Conservation (phyloP, 345 rosid species). For the Dimocarpus longan region DNA sequence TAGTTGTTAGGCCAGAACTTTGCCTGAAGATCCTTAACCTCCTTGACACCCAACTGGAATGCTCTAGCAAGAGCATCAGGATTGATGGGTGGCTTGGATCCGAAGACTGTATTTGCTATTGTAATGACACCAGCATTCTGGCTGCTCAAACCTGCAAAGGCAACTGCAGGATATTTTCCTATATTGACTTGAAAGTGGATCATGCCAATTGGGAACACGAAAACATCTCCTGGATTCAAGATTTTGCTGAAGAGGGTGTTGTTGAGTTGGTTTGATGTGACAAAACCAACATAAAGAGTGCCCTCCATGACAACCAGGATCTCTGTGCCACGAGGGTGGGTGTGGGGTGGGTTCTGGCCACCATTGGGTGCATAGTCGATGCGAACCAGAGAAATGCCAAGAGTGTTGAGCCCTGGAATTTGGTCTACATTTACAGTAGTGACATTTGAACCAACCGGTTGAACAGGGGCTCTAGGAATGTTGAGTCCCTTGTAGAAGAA, state of each 20-base stretch:
- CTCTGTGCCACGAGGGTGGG: conserved; percentile 30
- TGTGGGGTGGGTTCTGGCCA: conserved; percentile 37
- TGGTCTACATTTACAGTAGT: conserved; percentile 8
- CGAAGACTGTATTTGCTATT: conserved; percentile 30
- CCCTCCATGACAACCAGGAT: conserved; percentile 27
- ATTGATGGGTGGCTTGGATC: conserved; percentile 26
- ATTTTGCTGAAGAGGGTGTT: conserved; percentile 26
- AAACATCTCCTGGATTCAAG: conserved; percentile 30
- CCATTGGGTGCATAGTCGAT: conserved; percentile 28
- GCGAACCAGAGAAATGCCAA: conserved; percentile 31
- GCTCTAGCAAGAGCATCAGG: conserved; percentile 30
- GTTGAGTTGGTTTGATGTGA: conserved; percentile 28
- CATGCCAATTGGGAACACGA: conserved; percentile 30
- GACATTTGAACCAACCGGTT: conserved; percentile 28
- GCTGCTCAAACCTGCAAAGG: conserved; percentile 28
- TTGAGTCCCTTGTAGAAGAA: conserved; percentile 29
- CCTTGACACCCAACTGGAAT: conserved; percentile 26
- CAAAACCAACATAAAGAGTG: conserved; percentile 30
- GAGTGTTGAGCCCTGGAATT: conserved; percentile 35
- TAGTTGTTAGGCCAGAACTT: background rate
- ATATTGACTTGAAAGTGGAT: conserved; percentile 39
- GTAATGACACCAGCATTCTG: conserved; percentile 36
- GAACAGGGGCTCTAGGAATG: conserved; percentile 19
- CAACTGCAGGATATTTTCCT: conserved; percentile 23
- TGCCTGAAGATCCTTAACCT: conserved; percentile 19